Evolutionary conservation across 2,329 filamentous ascomycete species (phyloP), one percentile per base, ranked within the genome.

Genomic region (Chaetothyriales sp.): DNA sequence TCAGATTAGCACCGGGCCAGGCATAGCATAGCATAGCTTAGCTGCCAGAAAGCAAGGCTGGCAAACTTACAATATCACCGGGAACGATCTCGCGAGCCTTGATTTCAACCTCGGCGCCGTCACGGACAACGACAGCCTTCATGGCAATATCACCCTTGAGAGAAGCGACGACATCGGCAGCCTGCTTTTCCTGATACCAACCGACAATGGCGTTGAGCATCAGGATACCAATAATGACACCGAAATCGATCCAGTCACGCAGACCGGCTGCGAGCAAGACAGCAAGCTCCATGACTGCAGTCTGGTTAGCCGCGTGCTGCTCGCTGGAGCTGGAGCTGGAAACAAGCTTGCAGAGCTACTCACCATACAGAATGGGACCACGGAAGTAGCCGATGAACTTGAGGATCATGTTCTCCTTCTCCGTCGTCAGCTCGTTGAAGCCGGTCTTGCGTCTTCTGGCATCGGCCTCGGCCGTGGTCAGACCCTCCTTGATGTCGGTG

Each of bases 151-250:
- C 83, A 71, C 83, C 83, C 73, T 86, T 86, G 55, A 86, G 71
- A 56, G 73, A 78, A 51, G 82, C 82, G 62, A 85, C 82, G 62
- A 86, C 81, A 68, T 86, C 83, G 59, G 81, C 83, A 61, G 83
- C 83, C 69, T 86, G 82, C 73, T 86, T 86, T 70, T 86, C 83
- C 67, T 86, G 83, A 67, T 86, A 86, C 78, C 82, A 86, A 73
- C 83, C 83, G 66, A 86, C 83, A 57, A 81, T 70, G 58, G 83
- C 83, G 71, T 87, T 87, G 56, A 87, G 79, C 64, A 81, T 61
- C 51, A 87, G 71, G 67, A 87, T 86, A 73, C 77, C 83, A 61
- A 81, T 78, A 65, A 86, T 86, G 66, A 87, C 81, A 76, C 81
- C 82, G 59, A 86, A 76, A 71, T 87, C 83, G 57, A 85, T 76